Evolutionary conservation across 495 filamentous ascomycete genomes (phyloP).

Genomic region (Lophiotrema nucula): DNA sequence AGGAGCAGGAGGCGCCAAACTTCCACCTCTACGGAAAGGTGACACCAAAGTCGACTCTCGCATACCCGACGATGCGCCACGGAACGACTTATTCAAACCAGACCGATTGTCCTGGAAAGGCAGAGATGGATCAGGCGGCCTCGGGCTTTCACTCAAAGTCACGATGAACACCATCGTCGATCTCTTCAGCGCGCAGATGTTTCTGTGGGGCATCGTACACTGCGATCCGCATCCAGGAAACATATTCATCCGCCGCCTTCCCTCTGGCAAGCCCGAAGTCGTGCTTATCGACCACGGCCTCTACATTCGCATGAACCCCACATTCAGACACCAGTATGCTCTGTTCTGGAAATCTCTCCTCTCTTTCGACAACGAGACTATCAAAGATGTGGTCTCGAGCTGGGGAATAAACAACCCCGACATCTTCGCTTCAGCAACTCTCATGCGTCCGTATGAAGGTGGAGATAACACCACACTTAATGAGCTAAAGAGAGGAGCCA

Average conservation of each 20-base stretch:
- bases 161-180: slow-evolving; percentile 97
- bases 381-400: slow-evolving; percentile 62
- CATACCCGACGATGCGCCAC: slow-evolving; percentile 43
- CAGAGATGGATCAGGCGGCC: slow-evolving; percentile 64
- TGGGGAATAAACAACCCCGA: slow-evolving; percentile 91
- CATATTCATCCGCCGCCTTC: slow-evolving; percentile 86
- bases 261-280: slow-evolving; percentile 77
- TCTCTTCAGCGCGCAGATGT: slow-evolving; percentile 94
- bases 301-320: slow-evolving; percentile 83
- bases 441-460: slow-evolving; percentile 87
- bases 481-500: slow-evolving; percentile 53
- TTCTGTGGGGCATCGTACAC: slow-evolving; percentile 89
- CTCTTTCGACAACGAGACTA: slow-evolving; percentile 85
- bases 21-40: slow-evolving; percentile 54
- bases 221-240: slow-evolving; percentile 97
- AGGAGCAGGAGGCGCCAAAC: slow-evolving; percentile 66
- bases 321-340: slow-evolving; percentile 85
- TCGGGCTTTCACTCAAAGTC: slow-evolving; percentile 76
- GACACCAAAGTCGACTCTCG: slow-evolving; percentile 44
- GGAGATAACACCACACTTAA: slow-evolving; percentile 65
- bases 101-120: slow-evolving; percentile 78
- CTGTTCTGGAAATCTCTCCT: slow-evolving; percentile 91
- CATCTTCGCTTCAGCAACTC: slow-evolving; percentile 83
- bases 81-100: slow-evolving; percentile 63
- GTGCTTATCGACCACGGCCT: slow-evolving; percentile 96